Base-by-base conservation (phyloP, 2,329 filamentous ascomycete genomes). In the Neobulgaria alba region DNA sequence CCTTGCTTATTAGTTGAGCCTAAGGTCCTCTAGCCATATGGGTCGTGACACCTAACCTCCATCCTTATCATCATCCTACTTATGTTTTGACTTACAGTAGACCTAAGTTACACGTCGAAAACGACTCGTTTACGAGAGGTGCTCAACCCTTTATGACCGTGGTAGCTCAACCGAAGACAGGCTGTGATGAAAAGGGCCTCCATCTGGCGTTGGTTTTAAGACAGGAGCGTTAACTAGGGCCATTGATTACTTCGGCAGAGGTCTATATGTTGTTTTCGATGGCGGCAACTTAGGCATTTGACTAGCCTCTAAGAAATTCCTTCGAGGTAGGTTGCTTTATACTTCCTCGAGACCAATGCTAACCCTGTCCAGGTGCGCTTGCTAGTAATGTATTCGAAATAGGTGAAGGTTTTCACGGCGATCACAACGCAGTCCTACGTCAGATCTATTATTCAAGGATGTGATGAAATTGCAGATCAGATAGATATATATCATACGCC, bases 401-500 rank as follows among this genome's bases (percentile, higher is more conserved):
- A 15, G 29, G 29, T 31, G 29, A 12, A 31, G 12, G 16, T 31
- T 31, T 5, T 31, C 12, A 31, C 29, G 29, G 29, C 29, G 29
- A 31, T 5, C 12, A 31, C 29, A n/a, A 31, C 29, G 29, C 29
- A 15, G 29, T n/a, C 12, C 29, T 31, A 31, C 12, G 16, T 31
- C 16, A 31, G 12, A 31, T 31, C 29, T 4, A n/a, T 31, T n/a
- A n/a, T 33, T 33, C 15, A 10, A 18, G 5, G 20, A 20, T 33
- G 19, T 14, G 10, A 33, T 10, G 12, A 39, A 12, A 39, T 39
- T 39, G 37, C 37, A 26, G 20, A 33, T 39, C 29, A 39, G n/a
- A 39, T 39, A 18, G 17, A 39, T 4, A 39, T 39, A 7, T 39
- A 31, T 33, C 37, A 39, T 17, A 39, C 37, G 20, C 29, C 37